Base-by-base conservation (phyloP, 176 grass and related monocot species). In the Oryza longistaminata region DNA sequence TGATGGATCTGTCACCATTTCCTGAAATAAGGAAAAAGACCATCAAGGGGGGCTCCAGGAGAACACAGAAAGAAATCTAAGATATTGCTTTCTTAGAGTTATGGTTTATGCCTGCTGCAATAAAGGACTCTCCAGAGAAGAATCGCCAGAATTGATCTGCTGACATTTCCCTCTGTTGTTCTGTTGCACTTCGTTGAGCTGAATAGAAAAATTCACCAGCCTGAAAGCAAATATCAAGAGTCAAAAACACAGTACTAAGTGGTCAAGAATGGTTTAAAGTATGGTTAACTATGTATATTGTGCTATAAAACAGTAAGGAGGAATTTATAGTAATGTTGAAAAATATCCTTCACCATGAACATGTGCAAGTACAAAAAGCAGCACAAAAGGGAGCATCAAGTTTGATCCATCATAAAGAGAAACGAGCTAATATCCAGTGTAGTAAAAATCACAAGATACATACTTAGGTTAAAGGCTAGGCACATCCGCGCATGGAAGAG, bases 231-330 rank as follows among this genome's bases (percentile, higher is more conserved):
- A 73, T 62, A 89, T 55, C 50, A 39, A 9, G 72, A 75, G n/a
- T 77, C 31, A 66, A 74, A 27, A 90, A 81, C 78, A 39, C 35
- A 80, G 42, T 64, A 78, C 7, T 11, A 9, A 73, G 43, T 46
- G 46, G 24, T 44, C 70, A 73, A 73, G 22, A 73, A 77, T 27
- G 82, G 66, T 35, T 68, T n/a, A 21, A 82, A 68, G 52, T 68
- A 39, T 81, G 61, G 9, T 88, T 58, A 73, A 6, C 67, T 81
- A 76, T 13, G 14, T 15, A 45, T 48, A 50, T 68, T 45, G 42
- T 67, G 31, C 48, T 22, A 48, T 4, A 24, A 16, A 60, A 76
- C 35, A 48, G 45, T 29, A 55, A 75, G 9, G 14, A 55, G 29
- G 7, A 76, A 39, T 16, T 80, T 67, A 15, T 49, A 46, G 43